Percentiles rank a stretch among this genome's conserved stretches.
These are phyloP conservation scores for Nakazawaea populi DNA, from an alignment of 805 yeast genomes.

Conservation along the genomic window DNA sequence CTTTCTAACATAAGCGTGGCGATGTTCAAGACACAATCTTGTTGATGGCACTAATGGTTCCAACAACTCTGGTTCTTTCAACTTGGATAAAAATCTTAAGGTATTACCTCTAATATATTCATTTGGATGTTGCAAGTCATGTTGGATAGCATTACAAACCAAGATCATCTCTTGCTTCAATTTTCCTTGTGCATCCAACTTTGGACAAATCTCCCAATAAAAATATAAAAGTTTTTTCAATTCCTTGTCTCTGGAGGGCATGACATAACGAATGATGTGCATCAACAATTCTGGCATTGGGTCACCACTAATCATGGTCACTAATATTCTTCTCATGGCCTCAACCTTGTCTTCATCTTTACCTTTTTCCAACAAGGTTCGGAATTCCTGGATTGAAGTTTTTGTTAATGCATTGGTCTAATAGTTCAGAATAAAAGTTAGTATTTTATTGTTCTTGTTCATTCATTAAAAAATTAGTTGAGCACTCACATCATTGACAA, in stretches of 20 bases:
- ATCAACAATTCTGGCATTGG: constrained; percentile 87
- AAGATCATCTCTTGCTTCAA: constrained; percentile 97
- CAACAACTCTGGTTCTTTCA: constrained; percentile 87
- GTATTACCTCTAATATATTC: constrained; percentile 96
- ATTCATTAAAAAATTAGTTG: too few species aligned
- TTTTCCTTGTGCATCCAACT: constrained; percentile 80
- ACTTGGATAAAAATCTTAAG: constrained; percentile 81
- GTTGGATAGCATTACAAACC: constrained; percentile 96
- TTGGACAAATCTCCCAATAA: constrained; percentile 98
- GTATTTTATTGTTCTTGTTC: background rate
- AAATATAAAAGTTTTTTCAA: constrained; percentile 89
- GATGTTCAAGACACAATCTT: constrained; percentile 85
- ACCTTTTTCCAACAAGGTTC: constrained; percentile 77
- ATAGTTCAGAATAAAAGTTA: background rate
- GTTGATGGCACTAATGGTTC: constrained; percentile 95
- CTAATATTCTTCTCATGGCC: constrained; percentile 83
- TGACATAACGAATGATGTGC: constrained; percentile 95
- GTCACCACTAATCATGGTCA: constrained; percentile 87
- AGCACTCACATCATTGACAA: constrained; percentile 56
- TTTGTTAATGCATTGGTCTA: constrained; percentile 57
- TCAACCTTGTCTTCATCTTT: constrained; percentile 82
- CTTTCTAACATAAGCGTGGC: constrained; percentile 97
- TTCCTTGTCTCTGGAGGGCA: constrained; percentile 91
- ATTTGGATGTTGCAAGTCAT: constrained; percentile 96
- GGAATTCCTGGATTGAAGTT: constrained; percentile 67